A percentile compares a stretch with the other conserved stretches of the same genome.
Evolutionary conservation across 2,329 filamentous ascomycete species (phyloP).

Genomic region (Massarina eburnea): DNA sequence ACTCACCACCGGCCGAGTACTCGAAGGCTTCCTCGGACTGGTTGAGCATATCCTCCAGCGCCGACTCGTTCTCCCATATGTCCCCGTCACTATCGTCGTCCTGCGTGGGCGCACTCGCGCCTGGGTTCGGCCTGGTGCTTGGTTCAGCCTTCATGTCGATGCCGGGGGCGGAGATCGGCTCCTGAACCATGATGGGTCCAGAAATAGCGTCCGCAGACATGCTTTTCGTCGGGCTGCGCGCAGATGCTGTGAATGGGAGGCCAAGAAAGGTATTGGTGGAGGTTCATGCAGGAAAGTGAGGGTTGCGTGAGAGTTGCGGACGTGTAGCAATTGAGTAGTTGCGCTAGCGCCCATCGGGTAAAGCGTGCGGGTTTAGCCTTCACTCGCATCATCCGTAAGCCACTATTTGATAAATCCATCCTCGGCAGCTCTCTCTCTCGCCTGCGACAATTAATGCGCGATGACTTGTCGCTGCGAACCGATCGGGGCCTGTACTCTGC

Average conservation of each 20-base stretch:
- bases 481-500: slow-evolving; percentile 3
- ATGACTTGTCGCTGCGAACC: slow-evolving; percentile 17
- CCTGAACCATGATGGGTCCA: slow-evolving; percentile 32
- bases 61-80: slow-evolving; percentile 34
- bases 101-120: slow-evolving; percentile 15
- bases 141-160: slow-evolving; percentile 19
- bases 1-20: slow-evolving; percentile 26
- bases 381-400: background rate
- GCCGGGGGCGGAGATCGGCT: slow-evolving; percentile 19
- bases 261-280: background rate
- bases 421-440: background rate
- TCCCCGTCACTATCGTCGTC: slow-evolving; percentile 25
- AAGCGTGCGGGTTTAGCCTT: background rate
- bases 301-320: too few relatives aligned
- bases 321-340: slow-evolving; percentile 6
- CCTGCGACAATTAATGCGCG: background rate
- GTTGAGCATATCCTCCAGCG: slow-evolving; percentile 39
- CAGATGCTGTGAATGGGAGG: background rate
- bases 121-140: slow-evolving; percentile 13
- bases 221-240: slow-evolving; percentile 13
- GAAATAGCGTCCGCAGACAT: slow-evolving; percentile 31
- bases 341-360: slow-evolving; percentile 11
- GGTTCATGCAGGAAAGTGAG: background rate
- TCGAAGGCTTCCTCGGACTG: slow-evolving; percentile 30
- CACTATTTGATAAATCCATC: background rate